Conservation (phyloP, 2,329 filamentous ascomycete genomes). For the Trichoderma afroharzianum region DNA sequence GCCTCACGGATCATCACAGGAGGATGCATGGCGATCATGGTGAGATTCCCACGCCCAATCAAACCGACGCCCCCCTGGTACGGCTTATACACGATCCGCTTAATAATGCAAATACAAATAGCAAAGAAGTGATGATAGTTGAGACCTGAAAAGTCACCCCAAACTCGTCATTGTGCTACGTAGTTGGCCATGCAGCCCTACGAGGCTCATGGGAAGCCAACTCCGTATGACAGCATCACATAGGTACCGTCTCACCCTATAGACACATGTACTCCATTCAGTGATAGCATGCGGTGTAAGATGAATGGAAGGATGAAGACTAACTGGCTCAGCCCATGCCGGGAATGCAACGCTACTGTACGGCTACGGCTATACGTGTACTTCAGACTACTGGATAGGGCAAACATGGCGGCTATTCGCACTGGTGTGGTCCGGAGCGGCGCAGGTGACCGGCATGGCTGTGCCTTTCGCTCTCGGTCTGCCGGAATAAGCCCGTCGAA, state of each 20-base stretch:
- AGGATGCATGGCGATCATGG: not conserved
- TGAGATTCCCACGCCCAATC: not conserved
- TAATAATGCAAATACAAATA: not conserved
- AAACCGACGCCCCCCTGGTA: not conserved
- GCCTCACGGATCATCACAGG: not conserved
- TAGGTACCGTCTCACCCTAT: not conserved
- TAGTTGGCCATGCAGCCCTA: not conserved
- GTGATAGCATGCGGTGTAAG: no score
- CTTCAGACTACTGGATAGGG: not conserved
- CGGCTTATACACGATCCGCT: not conserved
- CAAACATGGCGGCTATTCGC: not conserved
- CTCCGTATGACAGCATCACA: not conserved
- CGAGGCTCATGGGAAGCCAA: not conserved
- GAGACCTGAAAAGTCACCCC: not conserved
- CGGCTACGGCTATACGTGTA: conserved; percentile 8
- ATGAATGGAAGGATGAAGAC: not conserved
- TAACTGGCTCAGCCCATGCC: not conserved
- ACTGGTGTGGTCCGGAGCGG: not conserved
- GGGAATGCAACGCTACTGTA: not conserved
- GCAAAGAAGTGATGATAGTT: not conserved
- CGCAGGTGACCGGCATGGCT: conserved; percentile 2
- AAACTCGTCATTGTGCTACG: not conserved
- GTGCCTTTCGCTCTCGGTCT: not conserved
- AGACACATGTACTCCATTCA: not conserved
- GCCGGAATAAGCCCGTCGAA: not conserved